Evolutionary conservation across 495 filamentous ascomycete genomes (phyloP).

Genomic region (Penicillium steckii): DNA sequence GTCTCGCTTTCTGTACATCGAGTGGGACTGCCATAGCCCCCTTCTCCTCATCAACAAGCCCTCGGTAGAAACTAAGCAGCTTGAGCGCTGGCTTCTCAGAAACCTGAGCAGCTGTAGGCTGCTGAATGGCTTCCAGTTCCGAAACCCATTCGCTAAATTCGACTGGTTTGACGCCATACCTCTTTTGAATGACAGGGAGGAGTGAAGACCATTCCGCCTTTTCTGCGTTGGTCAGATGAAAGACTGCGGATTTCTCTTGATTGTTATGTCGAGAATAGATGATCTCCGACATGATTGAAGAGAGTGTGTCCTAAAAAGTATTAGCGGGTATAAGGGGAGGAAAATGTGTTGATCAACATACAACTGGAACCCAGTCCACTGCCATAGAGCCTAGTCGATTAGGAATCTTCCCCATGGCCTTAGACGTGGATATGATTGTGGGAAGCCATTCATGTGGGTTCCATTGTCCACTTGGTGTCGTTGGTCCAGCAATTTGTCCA

Average conservation of each 20-base stretch:
- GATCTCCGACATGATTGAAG: slow-evolving; percentile 20
- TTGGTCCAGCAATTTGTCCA: slow-evolving; percentile 58
- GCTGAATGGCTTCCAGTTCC: slow-evolving; percentile 20
- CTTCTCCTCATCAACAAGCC: slow-evolving; percentile 11
- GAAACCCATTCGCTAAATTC: slow-evolving; percentile 21
- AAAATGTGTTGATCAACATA: slow-evolving; percentile 6
- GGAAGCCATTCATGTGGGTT: slow-evolving; percentile 39
- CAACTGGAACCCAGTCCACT: slow-evolving; percentile 29
- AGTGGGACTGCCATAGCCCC: slow-evolving; percentile 14
- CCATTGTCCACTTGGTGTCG: slow-evolving; percentile 27
- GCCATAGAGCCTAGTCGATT: slow-evolving; percentile 14
- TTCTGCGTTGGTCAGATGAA: slow-evolving; percentile 30
- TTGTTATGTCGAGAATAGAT: slow-evolving; percentile 14
- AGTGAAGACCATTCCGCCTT: slow-evolving; percentile 22
- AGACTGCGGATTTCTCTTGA: slow-evolving; percentile 10
- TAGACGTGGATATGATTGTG: slow-evolving; percentile 33
- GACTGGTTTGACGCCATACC: slow-evolving; percentile 14
- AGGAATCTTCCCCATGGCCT: slow-evolving; percentile 24
- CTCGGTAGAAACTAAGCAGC: slow-evolving; percentile 26
- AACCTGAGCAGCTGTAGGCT: slow-evolving; percentile 15
- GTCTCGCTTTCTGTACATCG: slow-evolving; percentile 14
- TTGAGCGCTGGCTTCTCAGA: slow-evolving; percentile 26
- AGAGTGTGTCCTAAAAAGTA: slow-evolving; percentile 15
- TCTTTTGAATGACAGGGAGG: slow-evolving; percentile 15
- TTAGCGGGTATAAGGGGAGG: not conserved